A percentile compares a stretch with the other conserved stretches of the same genome.
Evolutionary conservation across 345 rosid genomes (phyloP).

Genomic region (Citrus inodora): DNA sequence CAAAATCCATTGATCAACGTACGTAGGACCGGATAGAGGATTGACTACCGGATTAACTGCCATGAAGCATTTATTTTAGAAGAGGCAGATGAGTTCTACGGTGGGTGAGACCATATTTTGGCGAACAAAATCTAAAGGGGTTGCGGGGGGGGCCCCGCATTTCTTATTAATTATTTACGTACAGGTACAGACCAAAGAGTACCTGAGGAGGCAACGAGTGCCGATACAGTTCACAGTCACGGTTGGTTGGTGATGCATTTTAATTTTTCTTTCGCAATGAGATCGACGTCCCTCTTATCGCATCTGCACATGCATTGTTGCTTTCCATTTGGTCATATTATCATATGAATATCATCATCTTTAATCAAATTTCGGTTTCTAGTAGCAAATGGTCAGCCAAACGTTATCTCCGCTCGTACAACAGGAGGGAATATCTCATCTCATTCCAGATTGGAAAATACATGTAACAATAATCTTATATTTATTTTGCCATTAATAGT

Average conservation of each 20-base stretch:
- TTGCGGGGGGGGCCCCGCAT: background rate
- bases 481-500: background rate
- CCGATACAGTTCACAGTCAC: background rate
- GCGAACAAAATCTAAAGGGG: background rate
- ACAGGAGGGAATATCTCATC: too few species aligned
- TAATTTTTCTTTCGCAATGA: background rate
- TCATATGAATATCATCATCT: background rate
- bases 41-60: background rate
- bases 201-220: background rate
- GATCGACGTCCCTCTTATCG: background rate
- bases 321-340: background rate
- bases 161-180: background rate
- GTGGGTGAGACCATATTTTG: background rate
- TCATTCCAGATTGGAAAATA: background rate
- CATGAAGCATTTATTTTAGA: background rate
- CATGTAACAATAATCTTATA: background rate
- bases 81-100: background rate
- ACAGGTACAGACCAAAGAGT: background rate
- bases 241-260: constrained; percentile 17
- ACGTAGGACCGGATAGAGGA: background rate
- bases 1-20: background rate
- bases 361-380: background rate
- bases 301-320: background rate
- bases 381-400: too few species aligned
- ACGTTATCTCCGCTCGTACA: too few species aligned